A percentile compares a stretch with the other conserved stretches of the same genome.
These are phyloP conservation scores for Lepidium sativum DNA, from an alignment of 345 rosid genomes.

Conservation along the genomic window DNA sequence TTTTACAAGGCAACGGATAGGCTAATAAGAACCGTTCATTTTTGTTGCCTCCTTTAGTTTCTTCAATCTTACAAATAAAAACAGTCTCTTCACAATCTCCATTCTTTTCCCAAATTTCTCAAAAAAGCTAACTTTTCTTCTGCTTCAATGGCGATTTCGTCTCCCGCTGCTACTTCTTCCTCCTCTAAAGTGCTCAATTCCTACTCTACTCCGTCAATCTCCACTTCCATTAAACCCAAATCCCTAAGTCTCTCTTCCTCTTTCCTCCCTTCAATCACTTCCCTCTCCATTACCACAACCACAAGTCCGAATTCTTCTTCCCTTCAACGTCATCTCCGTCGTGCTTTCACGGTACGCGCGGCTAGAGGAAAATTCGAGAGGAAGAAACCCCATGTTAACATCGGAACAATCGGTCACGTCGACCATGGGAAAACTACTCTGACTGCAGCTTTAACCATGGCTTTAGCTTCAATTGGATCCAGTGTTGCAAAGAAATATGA, in stretches of 20 bases:
- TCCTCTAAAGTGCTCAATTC: constrained; percentile 35
- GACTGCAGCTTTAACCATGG: constrained; percentile 73
- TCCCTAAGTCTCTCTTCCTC: constrained; percentile 50
- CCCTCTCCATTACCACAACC: constrained; percentile 14
- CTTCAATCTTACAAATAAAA: neutral
- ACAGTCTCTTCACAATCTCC: neutral
- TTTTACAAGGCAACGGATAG: constrained; percentile 3
- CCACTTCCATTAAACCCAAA: constrained; percentile 14
- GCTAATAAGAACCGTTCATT: constrained; percentile 4
- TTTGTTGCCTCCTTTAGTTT: neutral
- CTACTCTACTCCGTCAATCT: constrained; percentile 13
- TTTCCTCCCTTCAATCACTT: constrained; percentile 34
- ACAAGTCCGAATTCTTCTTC: constrained; percentile 9
- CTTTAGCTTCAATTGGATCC: constrained; percentile 46
- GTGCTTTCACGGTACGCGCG: constrained; percentile 41
- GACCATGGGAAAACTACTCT: constrained; percentile 82
- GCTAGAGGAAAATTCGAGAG: constrained; percentile 79
- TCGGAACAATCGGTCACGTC: constrained; percentile 58
- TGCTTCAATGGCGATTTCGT: constrained; percentile 42
- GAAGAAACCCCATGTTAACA: too few relatives aligned
- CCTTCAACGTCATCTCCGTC: constrained; percentile 4
- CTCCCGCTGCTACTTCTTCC: constrained; percentile 33
- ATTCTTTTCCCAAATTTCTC: neutral
- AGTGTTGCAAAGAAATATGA: constrained; percentile 58
- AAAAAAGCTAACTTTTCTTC: constrained; percentile 6